phyloP scores from a whole-genome alignment of 768 basidiomycete genomes.

The Lentinula detonsa region DNA sequence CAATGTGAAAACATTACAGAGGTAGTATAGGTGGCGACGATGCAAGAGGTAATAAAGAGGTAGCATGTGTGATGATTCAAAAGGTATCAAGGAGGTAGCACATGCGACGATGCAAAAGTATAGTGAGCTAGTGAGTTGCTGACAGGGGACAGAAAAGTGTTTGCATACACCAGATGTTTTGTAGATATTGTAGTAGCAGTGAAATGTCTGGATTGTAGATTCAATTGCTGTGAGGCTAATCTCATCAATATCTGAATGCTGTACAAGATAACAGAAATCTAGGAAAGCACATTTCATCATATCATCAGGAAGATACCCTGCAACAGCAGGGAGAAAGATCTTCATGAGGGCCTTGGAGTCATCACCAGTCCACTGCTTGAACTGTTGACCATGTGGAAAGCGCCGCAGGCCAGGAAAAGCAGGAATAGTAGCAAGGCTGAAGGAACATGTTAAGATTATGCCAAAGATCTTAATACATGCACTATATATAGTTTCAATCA shows the following conservation, averaged over 20 bases:
- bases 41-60: too few species aligned
- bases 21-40: too few species aligned
- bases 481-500: too few species aligned
- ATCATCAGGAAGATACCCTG: conserved; percentile 15
- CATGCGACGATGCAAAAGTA: too few species aligned
- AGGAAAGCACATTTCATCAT: conserved; percentile 18
- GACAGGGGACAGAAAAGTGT: conserved; percentile 13
- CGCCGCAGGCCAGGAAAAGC: conserved; percentile 8
- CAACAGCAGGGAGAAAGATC: conserved; percentile 19
- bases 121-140: too few species aligned
- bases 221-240: conserved; percentile 9
- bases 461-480: too few species aligned
- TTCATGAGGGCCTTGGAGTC: conserved; percentile 19
- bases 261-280: conserved; percentile 20
- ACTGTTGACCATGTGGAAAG: conserved; percentile 14
- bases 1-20: too few species aligned
- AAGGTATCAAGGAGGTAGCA: too few species aligned
- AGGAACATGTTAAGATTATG: too few species aligned
- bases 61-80: too few species aligned
- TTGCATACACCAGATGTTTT: conserved; percentile 1
- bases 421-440: conserved; percentile 7
- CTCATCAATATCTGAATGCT: conserved; percentile 7
- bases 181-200: conserved; percentile 9
- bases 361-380: conserved; percentile 16
- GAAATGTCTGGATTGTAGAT: conserved; percentile 8